Base-by-base conservation (phyloP, 805 yeast genomes). In the Candida railenensis region DNA sequence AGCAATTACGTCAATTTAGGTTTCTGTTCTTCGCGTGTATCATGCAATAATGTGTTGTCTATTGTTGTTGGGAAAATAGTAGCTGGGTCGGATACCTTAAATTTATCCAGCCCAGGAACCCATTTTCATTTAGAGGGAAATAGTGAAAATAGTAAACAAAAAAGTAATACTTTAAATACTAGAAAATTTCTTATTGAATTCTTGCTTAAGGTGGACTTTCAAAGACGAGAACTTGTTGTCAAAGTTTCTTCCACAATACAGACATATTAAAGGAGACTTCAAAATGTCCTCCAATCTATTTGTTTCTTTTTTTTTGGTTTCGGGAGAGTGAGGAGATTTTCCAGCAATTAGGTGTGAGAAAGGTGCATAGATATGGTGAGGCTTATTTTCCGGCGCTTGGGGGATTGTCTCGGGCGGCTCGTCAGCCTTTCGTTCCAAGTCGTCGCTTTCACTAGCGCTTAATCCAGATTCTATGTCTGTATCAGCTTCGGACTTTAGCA, bases 201-300 rank as follows among this genome's bases (percentile, higher is more conserved):
- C 71, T 2, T 39, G 39, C 9, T 33, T 42, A 39, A 69, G 57
- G 44, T 69, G 74, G 12, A 47, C 45, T 48, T 68, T 68, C 33
- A 69, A 53, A 22, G 48, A 48, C 5, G 45, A 48, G 40, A 69
- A 59, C 25, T 53, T 54, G 50, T 45, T 54, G 3, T 59, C 69
- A 43, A 62, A 67, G 20, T 43, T 45, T 30, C 45, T 40, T 3
- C 56, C 54, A 50, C 74, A 69, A 37, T 57, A 54, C 5, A 59
- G 32, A 45, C 74, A 69, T 16, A 32, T 43, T 20, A 65, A 53
- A 2, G 67, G 65, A 5, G 58, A 49, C 11, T 49, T 52, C 37
- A 61, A 48, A 12, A 34, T 4, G 15, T 32, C 15, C 7, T 25
- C 30, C 5, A 25, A 25, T 11, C 11, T 5, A 7, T 25, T 25